Conservation (phyloP, 2,329 filamentous ascomycete species). For the Fusarium ambrosium region DNA sequence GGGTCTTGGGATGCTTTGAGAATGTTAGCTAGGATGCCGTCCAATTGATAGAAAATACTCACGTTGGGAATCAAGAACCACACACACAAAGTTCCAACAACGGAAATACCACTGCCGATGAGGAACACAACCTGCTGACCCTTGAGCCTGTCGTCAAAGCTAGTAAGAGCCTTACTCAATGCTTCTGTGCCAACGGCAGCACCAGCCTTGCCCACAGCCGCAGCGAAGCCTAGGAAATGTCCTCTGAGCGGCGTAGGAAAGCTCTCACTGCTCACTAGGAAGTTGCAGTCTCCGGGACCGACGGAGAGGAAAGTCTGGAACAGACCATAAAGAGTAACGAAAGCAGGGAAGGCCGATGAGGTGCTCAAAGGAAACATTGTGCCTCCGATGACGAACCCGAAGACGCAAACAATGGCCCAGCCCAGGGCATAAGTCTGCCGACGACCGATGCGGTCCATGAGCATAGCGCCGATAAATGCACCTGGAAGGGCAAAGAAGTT, state of each 20-base stretch:
- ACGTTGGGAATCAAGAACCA: slow-evolving; percentile 13
- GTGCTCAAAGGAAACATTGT: slow-evolving; percentile 54
- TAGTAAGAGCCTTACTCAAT: slow-evolving; percentile 46
- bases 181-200: slow-evolving; percentile 65
- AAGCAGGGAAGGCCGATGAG: slow-evolving; percentile 61
- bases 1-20: neutral
- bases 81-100: slow-evolving; percentile 7
- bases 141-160: slow-evolving; percentile 2
- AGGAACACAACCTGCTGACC: slow-evolving; percentile 11
- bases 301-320: slow-evolving; percentile 2
- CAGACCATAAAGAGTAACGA: neutral
- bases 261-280: slow-evolving; percentile 64
- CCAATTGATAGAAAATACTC: neutral
- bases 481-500: slow-evolving; percentile 59
- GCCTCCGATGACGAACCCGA: slow-evolving; percentile 65
- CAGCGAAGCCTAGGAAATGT: slow-evolving; percentile 64
- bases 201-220: slow-evolving; percentile 65
- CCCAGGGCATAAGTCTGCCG: slow-evolving; percentile 65
- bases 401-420: slow-evolving; percentile 63
- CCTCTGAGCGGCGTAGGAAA: slow-evolving; percentile 67
- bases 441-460: slow-evolving; percentile 63
- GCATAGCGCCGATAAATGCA: slow-evolving; percentile 62
- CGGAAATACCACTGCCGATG: slow-evolving; percentile 6
- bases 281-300: slow-evolving; percentile 53
- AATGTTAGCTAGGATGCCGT: neutral